These are phyloP conservation scores for Prunus davidiana DNA, from an alignment of 306 rosid species.

Conservation along the genomic window DNA sequence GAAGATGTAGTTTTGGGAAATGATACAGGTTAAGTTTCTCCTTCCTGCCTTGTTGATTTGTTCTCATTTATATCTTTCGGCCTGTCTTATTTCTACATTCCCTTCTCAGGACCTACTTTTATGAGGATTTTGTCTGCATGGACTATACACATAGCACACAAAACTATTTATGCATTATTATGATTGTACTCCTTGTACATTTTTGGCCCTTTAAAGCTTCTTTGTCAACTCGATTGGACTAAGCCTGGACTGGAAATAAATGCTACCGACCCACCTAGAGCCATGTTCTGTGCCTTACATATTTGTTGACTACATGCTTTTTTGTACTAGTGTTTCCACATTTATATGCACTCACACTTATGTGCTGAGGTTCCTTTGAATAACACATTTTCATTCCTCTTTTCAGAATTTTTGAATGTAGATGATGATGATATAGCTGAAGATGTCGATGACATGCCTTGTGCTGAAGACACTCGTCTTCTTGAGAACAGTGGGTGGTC, in stretches of 20 bases:
- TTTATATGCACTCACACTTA: neutral
- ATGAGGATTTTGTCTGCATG: neutral
- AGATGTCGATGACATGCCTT: conserved; percentile 54
- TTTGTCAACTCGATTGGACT: neutral
- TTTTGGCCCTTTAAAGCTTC: neutral
- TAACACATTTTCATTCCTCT: conserved; percentile 7
- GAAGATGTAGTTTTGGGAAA: conserved; percentile 40
- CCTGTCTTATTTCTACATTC: neutral
- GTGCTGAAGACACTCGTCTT: conserved; percentile 57
- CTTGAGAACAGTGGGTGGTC: conserved; percentile 98
- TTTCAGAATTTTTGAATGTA: conserved; percentile 73
- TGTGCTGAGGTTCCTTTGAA: conserved; percentile 7
- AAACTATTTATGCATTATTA: neutral
- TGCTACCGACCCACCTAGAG: neutral
- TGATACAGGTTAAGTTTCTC: conserved; percentile 70
- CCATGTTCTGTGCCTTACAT: neutral
- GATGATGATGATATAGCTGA: conserved; percentile 81
- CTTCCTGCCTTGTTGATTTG: conserved; percentile 1
- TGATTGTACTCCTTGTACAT: neutral
- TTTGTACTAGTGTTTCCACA: neutral
- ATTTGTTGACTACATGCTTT: neutral
- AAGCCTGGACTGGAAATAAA: neutral
- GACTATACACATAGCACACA: neutral
- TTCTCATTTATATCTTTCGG: neutral
- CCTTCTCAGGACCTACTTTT: neutral